phyloP scores from a whole-genome alignment of 495 filamentous ascomycete genomes.

The Lindgomyces ingoldianus region DNA sequence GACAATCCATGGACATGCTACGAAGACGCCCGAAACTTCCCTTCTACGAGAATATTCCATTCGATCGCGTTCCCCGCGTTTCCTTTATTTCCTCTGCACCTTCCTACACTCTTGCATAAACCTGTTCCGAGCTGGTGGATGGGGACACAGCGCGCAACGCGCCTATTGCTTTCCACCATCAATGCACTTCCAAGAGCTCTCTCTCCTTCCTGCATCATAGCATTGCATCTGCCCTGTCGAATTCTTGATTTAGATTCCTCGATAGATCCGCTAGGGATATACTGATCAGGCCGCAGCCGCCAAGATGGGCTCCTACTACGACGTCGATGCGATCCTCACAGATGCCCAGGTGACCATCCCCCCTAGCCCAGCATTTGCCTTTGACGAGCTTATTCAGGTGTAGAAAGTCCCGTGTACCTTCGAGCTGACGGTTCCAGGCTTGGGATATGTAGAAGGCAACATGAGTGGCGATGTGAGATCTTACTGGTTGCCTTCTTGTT shows the following conservation, averaged over 20 bases:
- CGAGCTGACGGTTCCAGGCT: slow-evolving; percentile 78
- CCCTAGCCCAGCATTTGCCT: not conserved
- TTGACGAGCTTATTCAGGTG: slow-evolving; percentile 9
- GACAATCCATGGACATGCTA: not conserved
- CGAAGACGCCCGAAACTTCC: not conserved
- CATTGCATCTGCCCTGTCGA: not conserved
- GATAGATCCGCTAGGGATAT: not conserved
- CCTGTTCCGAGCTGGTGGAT: not conserved
- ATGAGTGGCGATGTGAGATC: slow-evolving; percentile 60
- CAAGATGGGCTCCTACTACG: slow-evolving; percentile 81
- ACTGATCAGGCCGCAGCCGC: slow-evolving; percentile 8
- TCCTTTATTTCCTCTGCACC: not conserved
- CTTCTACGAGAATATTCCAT: not conserved
- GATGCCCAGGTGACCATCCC: slow-evolving; percentile 70
- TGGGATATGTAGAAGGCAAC: slow-evolving; percentile 86
- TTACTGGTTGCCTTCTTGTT: slow-evolving; percentile 26
- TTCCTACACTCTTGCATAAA: not conserved
- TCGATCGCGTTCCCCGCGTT: not conserved
- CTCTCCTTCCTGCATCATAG: not conserved
- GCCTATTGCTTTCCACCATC: not conserved
- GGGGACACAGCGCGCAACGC: not conserved
- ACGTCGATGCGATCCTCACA: slow-evolving; percentile 89
- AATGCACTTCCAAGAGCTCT: not conserved
- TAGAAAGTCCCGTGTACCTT: slow-evolving; percentile 97
- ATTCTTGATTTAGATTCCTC: not conserved